Base-by-base conservation (phyloP, 352 stramenopile genomes). In the Pythium volutum region DNA sequence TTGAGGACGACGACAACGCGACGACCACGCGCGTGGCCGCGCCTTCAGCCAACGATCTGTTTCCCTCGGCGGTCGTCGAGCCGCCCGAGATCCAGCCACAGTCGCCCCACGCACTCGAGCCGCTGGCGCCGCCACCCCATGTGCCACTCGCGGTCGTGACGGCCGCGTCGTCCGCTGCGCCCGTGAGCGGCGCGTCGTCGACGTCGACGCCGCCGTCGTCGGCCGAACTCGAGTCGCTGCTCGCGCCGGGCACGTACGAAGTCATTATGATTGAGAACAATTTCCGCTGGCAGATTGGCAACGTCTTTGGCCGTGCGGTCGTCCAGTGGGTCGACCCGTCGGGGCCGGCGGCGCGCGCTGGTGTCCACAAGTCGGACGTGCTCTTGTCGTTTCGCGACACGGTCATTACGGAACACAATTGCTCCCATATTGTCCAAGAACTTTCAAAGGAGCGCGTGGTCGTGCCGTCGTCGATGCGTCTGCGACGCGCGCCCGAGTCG, bases 311-410 rank as follows among this genome's bases (percentile, higher is more conserved):
- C 11, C 86, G 86, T 18, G 81, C 82, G 1, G 86, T 95, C 15
- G 86, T 95, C 20, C 82, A 93, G 53, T 75, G 77, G 64, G 86
- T 95, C 20, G 77, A 90, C 6, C 74, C 79, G 18, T 66, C 64
- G 10, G 86, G 86, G 2, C 76, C 84, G 23, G 86, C 86, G 0
- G 82, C 79, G 12, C 70, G 76, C 46, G 84, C 79, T 26, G 83
- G 84, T 3, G 81, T 95, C 49, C 84, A 91, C 61, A 95, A 95
- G 68, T 84, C 86, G 5, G 86, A 95, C 27, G 86, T 95, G 42
- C 66, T 95, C 36, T 70, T 95, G 15, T 80, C 74, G 29, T 90
- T 93, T 65, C 67, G 81, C 0, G 82, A 89, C 59, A 82, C 78
- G 1, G 66, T 91, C 20, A 53, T 95, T 31, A 93, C 78, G 26